A percentile compares a stretch with the other conserved stretches of the same genome.
phyloP scores from a whole-genome alignment of 2,329 filamentous ascomycete species.

The Talaromyces sp. region DNA sequence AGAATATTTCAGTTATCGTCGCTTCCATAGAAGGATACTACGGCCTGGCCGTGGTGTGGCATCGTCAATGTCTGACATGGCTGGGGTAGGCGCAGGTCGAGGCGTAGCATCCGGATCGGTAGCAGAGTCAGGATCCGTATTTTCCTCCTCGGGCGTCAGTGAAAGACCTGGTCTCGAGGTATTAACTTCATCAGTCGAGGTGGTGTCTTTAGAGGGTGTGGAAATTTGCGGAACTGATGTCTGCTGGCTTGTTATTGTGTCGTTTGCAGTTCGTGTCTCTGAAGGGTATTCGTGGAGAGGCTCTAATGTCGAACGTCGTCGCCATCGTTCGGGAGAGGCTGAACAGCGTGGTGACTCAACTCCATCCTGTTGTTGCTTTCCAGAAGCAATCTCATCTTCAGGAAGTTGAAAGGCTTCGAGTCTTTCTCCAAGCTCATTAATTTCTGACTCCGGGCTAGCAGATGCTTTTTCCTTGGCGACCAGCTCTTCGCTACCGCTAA shows the following conservation, averaged over 20 bases:
- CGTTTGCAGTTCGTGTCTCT: background rate
- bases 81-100: conserved; percentile 10
- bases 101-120: conserved; percentile 11
- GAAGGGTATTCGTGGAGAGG: conserved; percentile 8
- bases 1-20: background rate
- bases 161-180: background rate
- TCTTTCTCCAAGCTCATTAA: conserved; percentile 21
- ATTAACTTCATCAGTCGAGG: background rate
- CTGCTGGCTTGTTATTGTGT: background rate
- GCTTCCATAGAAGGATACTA: background rate
- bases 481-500: conserved; percentile 39
- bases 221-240: background rate
- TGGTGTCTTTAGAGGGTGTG: conserved; percentile 1
- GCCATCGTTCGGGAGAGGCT: conserved; percentile 1
- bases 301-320: conserved; percentile 5
- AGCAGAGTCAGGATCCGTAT: background rate
- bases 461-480: conserved; percentile 29
- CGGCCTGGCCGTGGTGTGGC: background rate
- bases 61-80: conserved; percentile 5
- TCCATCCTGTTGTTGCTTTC: conserved; percentile 22
- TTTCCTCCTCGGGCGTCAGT: background rate
- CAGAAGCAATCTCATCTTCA: conserved; percentile 22
- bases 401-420: conserved; percentile 29
- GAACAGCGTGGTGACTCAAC: conserved; percentile 11
- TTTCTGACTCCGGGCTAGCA: conserved; percentile 12